Percentiles rank a stretch among this genome's conserved stretches.
These are phyloP conservation scores for Samsoniella hepiali DNA, from an alignment of 2,329 filamentous ascomycete genomes.

Conservation along the genomic window DNA sequence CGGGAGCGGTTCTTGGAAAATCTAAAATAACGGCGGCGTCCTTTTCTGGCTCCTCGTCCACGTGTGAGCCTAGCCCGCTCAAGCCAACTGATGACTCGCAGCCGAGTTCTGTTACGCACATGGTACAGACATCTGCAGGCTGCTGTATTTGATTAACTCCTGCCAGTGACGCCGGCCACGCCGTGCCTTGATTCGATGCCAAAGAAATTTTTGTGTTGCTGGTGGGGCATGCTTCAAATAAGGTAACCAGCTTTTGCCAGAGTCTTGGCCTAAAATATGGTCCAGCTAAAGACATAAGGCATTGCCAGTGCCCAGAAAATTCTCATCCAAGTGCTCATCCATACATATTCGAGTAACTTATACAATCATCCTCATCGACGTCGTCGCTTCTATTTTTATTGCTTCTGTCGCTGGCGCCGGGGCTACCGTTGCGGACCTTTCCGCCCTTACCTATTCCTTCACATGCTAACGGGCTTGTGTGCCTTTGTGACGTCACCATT, in stretches of 20 bases:
- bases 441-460: neutral
- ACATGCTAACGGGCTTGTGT: neutral
- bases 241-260: too few species aligned
- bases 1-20: too few species aligned
- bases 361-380: neutral
- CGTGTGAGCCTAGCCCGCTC: too few species aligned
- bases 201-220: neutral
- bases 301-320: neutral
- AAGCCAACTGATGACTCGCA: neutral
- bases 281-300: neutral
- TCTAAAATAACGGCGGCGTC: too few species aligned
- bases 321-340: neutral
- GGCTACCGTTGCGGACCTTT: neutral
- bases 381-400: neutral
- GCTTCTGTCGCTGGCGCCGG: too few species aligned
- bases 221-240: neutral
- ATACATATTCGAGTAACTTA: neutral
- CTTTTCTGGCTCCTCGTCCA: too few species aligned
- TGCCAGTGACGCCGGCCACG: neutral
- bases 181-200: neutral
- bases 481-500: slow-evolving; percentile 12
- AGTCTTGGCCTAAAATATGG: neutral
- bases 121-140: too few species aligned
- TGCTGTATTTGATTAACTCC: neutral
- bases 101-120: neutral